Conservation (phyloP, 2,329 filamentous ascomycete species). For the Nemania abortiva region DNA sequence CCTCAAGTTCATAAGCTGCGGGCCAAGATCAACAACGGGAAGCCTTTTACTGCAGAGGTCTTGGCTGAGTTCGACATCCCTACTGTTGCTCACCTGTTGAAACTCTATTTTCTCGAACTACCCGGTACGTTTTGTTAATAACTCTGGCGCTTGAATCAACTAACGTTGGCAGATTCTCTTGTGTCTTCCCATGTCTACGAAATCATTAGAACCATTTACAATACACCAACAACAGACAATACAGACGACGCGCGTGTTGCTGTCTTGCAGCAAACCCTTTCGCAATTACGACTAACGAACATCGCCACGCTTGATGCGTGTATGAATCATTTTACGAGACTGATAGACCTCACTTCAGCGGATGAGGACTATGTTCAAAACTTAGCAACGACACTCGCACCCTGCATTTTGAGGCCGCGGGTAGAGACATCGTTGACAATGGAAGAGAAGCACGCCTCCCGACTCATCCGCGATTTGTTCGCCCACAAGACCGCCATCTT, state of each 20-base stretch:
- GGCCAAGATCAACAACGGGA: conserved; percentile 86
- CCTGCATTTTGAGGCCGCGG: conserved; percentile 89
- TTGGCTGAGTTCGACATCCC: conserved; percentile 93
- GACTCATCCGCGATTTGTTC: conserved; percentile 91
- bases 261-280: conserved; percentile 94
- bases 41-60: conserved; percentile 78
- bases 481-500: conserved; percentile 96
- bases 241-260: conserved; percentile 84
- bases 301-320: conserved; percentile 98
- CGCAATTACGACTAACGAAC: conserved; percentile 93
- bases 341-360: conserved; percentile 96
- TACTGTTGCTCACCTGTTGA: conserved; percentile 90
- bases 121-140: conserved; percentile 73
- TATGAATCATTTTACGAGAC: conserved; percentile 96
- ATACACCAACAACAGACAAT: conserved; percentile 79
- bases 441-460: conserved; percentile 93
- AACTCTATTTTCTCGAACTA: conserved; percentile 93
- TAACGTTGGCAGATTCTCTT: conserved; percentile 79
- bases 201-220: conserved; percentile 97
- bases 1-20: conserved; percentile 87
- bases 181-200: conserved; percentile 99
- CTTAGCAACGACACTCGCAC: conserved; percentile 80
- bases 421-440: conserved; percentile 90
- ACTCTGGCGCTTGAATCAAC: conserved; percentile 15
- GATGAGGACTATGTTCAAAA: conserved; percentile 85